Evolutionary conservation across 768 basidiomycete genomes (phyloP), one percentile per base, ranked within the genome.

Genomic region (Vararia minispora): DNA sequence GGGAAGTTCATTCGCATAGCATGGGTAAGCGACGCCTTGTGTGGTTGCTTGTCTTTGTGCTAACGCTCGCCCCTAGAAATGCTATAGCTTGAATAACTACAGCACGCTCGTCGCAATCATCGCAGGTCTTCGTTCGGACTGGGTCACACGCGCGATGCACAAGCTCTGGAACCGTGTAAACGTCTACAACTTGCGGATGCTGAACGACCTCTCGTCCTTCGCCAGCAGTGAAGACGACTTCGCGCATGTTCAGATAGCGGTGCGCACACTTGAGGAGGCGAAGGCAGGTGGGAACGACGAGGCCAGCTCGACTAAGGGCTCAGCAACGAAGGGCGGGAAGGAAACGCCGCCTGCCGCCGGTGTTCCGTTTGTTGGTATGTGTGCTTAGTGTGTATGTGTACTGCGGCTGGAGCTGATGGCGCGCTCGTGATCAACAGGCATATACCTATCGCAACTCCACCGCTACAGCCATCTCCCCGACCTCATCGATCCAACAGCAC

Each of bases 1-100:
- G 64, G 62, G 41, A 91, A 89, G 60, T 81, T 94, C 54, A 77
- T 92, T 44, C 76, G 86, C 28, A 63, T 94, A 40, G 90, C 90
- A 27, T 88, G 77, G 69, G 88, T 89, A 48, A 54, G 79, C 63
- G 18, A 24, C 25, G 28, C 4, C 24, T 32, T 45, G 27, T 26
- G 13, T 26, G 30, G 9, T 37, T 27, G 37, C 11, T 13, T 43
- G 32, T 36, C 5, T 8, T 26, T 30, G 16, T 17, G 32, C 20
- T 47, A 10, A 39, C 40, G 34, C 28, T 40, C 2, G 27, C 13
- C 24, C 25, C 6, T 43, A 92, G 89, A 87, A 88, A 76, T 76
- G 76, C 22, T 92, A 87, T 55, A 59, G 63, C 14, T 64, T 79
- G 43, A 79, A 72, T 52, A 91, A 82, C 61, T 88, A 83, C 59